Evolutionary conservation across 371 early-diverging fungal species (phyloP), one percentile per base, ranked within the genome.

Genomic region (Coemansia sp.): DNA sequence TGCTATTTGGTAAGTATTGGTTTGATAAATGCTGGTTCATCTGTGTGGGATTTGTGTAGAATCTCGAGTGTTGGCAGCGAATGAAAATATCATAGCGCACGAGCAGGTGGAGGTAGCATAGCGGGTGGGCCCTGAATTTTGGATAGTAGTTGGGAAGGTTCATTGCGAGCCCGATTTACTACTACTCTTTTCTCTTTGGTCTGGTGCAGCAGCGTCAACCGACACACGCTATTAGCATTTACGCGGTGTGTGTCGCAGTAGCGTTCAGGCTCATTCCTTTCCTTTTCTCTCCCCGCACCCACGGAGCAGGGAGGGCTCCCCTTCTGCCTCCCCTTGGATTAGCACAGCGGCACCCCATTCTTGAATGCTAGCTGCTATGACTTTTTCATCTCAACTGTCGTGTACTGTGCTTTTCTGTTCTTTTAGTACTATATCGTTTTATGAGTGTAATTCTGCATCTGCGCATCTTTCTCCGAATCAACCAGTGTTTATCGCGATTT

Each of bases 371-470:
- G 30, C 30, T 14, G 25, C 53, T 53, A 25, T 25, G 21, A 21
- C n/a, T n/a, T 5, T 54, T 54, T 25, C 14, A 28, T 23, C 25
- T 26, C 30, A 25, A 28, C 21, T 54, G 28, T 16, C 12, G 28
- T 14, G 28, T 28, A 21, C 54, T 54, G 25, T 25, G 54, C 54
- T 11, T 20, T 26, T 11, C 28, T 54, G 25, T 26, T 54, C 30
- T 54, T 54, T 26, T 54, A 54, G 54, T 54, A 54, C 28, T 54
- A 26, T 54, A 16, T 14, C 54, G 25, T 50, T 50, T 50, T 20
- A 50, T 50, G 50, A 50, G 50, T 28, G 28, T 54, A 26, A 14
- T 25, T 54, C 30, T 54, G 16, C 44, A 16, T 44, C 44, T 42
- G n/a, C 42, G 44, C 44, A 33, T 9, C 37, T 26, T 8, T 25